Conservation (phyloP, 805 yeast species). For the Ogataea degrootiae region DNA sequence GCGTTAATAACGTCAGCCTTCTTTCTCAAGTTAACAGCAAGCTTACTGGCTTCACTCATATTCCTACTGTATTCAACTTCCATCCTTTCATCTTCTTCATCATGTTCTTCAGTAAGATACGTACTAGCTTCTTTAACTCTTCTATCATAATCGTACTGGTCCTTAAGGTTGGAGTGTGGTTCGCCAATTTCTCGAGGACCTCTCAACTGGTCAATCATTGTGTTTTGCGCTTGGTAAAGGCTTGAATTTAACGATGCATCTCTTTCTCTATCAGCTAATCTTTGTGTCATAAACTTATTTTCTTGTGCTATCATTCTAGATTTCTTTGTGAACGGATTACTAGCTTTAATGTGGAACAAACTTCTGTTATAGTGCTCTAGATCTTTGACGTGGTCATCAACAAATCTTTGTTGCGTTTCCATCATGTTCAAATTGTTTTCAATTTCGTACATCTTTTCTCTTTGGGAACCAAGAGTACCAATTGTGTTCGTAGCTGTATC, state of each 20-base stretch:
- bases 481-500: slow-evolving; percentile 74
- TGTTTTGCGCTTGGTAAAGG: slow-evolving; percentile 24
- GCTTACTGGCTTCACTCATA: slow-evolving; percentile 67
- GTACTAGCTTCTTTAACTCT: slow-evolving; percentile 55
- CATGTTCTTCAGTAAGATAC: slow-evolving; percentile 77
- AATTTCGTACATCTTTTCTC: slow-evolving; percentile 75
- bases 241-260: slow-evolving; percentile 23
- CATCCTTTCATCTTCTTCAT: slow-evolving; percentile 88
- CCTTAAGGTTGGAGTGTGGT: slow-evolving; percentile 26
- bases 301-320: slow-evolving; percentile 72
- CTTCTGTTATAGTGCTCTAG: slow-evolving; percentile 75
- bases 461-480: slow-evolving; percentile 92
- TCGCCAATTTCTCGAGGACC: slow-evolving; percentile 20
- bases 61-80: slow-evolving; percentile 84
- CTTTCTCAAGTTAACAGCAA: slow-evolving; percentile 65
- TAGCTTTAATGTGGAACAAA: slow-evolving; percentile 72
- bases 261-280: slow-evolving; percentile 27
- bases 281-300: slow-evolving; percentile 53
- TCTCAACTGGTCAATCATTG: slow-evolving; percentile 43
- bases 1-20: slow-evolving; percentile 69
- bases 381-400: slow-evolving; percentile 78
- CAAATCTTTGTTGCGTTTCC: slow-evolving; percentile 74
- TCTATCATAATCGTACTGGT: slow-evolving; percentile 48
- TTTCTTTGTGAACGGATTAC: slow-evolving; percentile 86
- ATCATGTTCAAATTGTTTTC: slow-evolving; percentile 75